Evolutionary conservation across 352 stramenopile genomes (phyloP).

Genomic region (Blastocystis sp.): DNA sequence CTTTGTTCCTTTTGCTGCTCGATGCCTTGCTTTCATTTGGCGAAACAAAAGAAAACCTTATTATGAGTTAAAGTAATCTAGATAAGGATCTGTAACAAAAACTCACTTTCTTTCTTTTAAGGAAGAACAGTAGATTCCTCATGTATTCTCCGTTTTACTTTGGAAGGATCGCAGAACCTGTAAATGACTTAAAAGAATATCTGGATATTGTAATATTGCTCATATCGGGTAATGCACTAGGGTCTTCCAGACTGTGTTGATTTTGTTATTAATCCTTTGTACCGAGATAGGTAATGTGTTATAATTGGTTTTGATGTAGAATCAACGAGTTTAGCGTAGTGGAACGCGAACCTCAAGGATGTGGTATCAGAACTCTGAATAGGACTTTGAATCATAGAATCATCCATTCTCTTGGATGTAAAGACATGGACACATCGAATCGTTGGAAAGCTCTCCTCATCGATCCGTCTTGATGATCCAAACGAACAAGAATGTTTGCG

Average conservation of each 20-base stretch:
- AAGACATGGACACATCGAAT: constrained; percentile 76
- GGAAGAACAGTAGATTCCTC: too few species aligned
- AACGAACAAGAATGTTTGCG: constrained; percentile 67
- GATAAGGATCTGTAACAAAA: too few species aligned
- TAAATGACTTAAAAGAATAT: constrained; percentile 37
- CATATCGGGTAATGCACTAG: background rate
- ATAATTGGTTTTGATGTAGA: constrained; percentile 71
- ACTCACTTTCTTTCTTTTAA: too few species aligned
- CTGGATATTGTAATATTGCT: background rate
- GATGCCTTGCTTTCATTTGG: constrained; percentile 41
- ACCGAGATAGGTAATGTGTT: constrained; percentile 72
- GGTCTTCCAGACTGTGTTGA: constrained; percentile 47
- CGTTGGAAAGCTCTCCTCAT: constrained; percentile 74
- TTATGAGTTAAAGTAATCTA: too few species aligned
- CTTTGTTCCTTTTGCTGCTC: constrained; percentile 40
- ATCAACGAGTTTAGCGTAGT: background rate
- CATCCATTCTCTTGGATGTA: constrained; percentile 76
- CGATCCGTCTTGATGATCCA: constrained; percentile 72
- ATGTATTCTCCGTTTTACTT: constrained; percentile 41
- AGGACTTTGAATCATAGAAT: constrained; percentile 66
- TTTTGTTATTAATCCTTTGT: constrained; percentile 73
- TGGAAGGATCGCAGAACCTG: background rate
- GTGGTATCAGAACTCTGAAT: background rate
- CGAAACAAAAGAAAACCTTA: too few species aligned
- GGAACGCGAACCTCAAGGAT: constrained; percentile 5